Evolutionary conservation across 768 basidiomycete species (phyloP), one percentile per base, ranked within the genome.

Genomic region (Boletus subcaerulescens): DNA sequence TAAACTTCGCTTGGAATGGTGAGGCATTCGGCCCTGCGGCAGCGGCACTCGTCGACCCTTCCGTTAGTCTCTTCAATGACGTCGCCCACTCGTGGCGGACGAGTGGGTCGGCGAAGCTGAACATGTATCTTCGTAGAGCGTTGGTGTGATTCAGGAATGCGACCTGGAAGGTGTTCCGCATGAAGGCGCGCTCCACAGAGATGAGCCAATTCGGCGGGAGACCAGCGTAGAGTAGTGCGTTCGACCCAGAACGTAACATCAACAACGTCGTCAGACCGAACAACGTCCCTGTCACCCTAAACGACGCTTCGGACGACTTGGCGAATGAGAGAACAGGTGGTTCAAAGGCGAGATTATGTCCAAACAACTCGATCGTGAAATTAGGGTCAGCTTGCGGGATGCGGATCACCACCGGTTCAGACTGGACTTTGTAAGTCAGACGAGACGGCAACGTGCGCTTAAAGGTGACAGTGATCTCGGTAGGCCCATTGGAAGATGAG

Each of bases 131-230:
- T 60, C 93, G 82, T 71, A 88, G 90, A 50, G 75, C 55, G 31
- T 85, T 84, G 32, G 76, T 66, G 58, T 87, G 83, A 61, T 85
- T 85, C 38, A 77, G 58, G 74, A 98, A 98, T 3, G 93, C 86
- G 33, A 98, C 73, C 69, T 97, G 92, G 79, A 98, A 95, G 0
- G 95, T 97, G 67, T 98, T 90, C 55, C 87, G 84, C 96, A 98
- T 98, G 74, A 98, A 98, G 0, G 92, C 86, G 18, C 93, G 87
- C 66, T 96, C 93, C 56, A 96, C 85, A 20, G 81, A 77, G 62
- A 98, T 76, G 6, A 85, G 77, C 61, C 82, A 86, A 67, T 87
- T 92, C 51, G 89, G 75, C 15, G 93, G 89, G 32, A 98, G 75
- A 29, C 90, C 89, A 2, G 85, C 75, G 68, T 98, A 98, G 52